phyloP scores from a whole-genome alignment of 2,329 filamentous ascomycete species.

The Phialemoniopsis sp. region DNA sequence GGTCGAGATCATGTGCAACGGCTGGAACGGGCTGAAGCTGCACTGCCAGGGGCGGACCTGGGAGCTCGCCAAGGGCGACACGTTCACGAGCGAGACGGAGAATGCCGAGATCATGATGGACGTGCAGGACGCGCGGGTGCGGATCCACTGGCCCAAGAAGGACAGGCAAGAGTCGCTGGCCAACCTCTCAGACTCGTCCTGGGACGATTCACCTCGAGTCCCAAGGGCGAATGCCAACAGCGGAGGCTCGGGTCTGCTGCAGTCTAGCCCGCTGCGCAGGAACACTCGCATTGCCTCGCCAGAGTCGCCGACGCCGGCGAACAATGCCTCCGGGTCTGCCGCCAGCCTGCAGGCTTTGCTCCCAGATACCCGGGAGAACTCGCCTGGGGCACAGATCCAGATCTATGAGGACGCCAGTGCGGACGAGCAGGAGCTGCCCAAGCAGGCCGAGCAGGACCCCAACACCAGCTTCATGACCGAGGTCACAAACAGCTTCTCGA shows the following conservation, averaged over 20 bases:
- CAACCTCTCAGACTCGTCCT: conserved; percentile 62
- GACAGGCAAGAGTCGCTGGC: conserved; percentile 36
- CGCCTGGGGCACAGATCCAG: conserved; percentile 30
- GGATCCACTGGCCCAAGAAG: conserved; percentile 77
- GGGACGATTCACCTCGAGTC: conserved; percentile 59
- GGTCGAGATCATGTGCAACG: conserved; percentile 85
- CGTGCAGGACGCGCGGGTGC: conserved; percentile 85
- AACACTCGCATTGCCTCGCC: conserved; percentile 64
- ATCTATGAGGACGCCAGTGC: conserved; percentile 66
- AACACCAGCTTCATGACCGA: conserved; percentile 47
- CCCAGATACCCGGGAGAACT: conserved; percentile 22
- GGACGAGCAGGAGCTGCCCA: conserved; percentile 40
- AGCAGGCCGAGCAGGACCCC: conserved; percentile 17
- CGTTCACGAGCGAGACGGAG: conserved; percentile 85
- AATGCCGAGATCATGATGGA: conserved; percentile 90
- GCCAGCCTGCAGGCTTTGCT: conserved; percentile 39
- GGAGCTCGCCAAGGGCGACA: conserved; percentile 83
- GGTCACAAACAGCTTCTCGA: conserved; percentile 48
- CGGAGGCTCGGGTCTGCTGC: conserved; percentile 34
- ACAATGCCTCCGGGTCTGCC: conserved; percentile 30
- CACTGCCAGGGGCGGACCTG: conserved; percentile 87
- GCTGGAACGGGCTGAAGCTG: conserved; percentile 93
- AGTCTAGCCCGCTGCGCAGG: conserved; percentile 58
- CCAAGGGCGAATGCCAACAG: conserved; percentile 18
- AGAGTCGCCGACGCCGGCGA: conserved; percentile 58